Conservation (phyloP, 2,329 filamentous ascomycete genomes). For the Nemania bipapillata region DNA sequence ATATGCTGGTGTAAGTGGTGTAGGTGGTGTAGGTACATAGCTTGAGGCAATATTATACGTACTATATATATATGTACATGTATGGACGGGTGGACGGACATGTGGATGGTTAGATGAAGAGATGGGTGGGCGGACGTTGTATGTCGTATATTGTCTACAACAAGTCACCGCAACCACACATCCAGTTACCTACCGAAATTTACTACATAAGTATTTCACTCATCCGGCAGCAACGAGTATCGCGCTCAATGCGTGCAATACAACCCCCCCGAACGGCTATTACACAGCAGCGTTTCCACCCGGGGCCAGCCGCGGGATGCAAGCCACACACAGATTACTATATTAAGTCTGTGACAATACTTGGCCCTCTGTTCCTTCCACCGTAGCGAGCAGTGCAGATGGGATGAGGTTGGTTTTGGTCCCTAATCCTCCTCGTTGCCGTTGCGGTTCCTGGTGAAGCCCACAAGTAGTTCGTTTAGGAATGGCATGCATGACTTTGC, state of each 20-base stretch:
- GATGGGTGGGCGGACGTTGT: too few species aligned
- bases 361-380: conserved; percentile 32
- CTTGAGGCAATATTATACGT: neutral
- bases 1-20: neutral
- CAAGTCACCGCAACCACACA: conserved; percentile 11
- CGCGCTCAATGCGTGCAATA: conserved; percentile 22
- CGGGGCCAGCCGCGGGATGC: conserved; percentile 35
- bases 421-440: conserved; percentile 17
- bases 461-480: conserved; percentile 8
- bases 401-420: conserved; percentile 19
- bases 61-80: neutral
- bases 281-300: conserved; percentile 30
- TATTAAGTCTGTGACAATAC: conserved; percentile 35
- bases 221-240: conserved; percentile 1
- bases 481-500: conserved; percentile 20
- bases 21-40: neutral
- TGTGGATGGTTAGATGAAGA: too few species aligned
- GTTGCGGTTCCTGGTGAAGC: neutral
- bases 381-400: conserved; percentile 16
- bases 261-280: conserved; percentile 36
- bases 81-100: too few species aligned
- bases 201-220: conserved; percentile 13
- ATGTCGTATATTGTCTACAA: neutral
- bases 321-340: conserved; percentile 43
- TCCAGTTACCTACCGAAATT: conserved; percentile 3